Evolutionary conservation across 1,284 basidiomycete species (phyloP), one percentile per base, ranked within the genome.

Genomic region (Apiotrichum mycotoxinovorans): DNA sequence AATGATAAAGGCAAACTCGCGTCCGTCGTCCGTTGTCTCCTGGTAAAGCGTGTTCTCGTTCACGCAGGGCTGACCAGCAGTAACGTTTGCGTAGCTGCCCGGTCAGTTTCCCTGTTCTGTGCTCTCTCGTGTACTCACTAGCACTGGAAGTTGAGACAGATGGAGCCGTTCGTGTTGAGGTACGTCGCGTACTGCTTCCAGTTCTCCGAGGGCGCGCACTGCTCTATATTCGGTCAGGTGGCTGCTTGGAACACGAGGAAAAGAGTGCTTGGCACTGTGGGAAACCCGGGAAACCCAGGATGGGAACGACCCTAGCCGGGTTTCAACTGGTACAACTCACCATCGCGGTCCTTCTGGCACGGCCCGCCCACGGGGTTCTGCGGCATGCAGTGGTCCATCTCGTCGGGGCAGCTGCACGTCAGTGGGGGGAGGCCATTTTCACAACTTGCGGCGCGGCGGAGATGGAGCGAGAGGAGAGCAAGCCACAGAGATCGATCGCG

Each of bases 261-360:
- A n/a, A n/a, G n/a, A n/a, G n/a, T n/a, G n/a, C n/a, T n/a, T n/a
- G n/a, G n/a, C n/a, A n/a, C n/a, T n/a, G n/a, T n/a, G n/a, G n/a
- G n/a, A n/a, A n/a, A n/a, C n/a, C n/a, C n/a, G n/a, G n/a, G n/a
- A n/a, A n/a, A n/a, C n/a, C n/a, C n/a, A n/a, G n/a, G n/a, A n/a
- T n/a, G n/a, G n/a, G n/a, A n/a, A n/a, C n/a, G n/a, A n/a, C n/a
- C n/a, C n/a, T n/a, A n/a, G n/a, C n/a, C n/a, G n/a, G n/a, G n/a
- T n/a, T n/a, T n/a, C n/a, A n/a, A n/a, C n/a, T n/a, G n/a, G n/a
- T 35, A 23, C 17, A 14, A 67, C 81, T 61, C 62, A 89, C 90
- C 89, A 74, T 94, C 91, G 52, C 91, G 84, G 73, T 92, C 88
- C 57, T 93, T 83, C 75, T 93, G 89, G 76, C 91, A 94, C 15